phyloP scores from a whole-genome alignment of 2,329 filamentous ascomycete genomes.

The Pseudocercospora eumusae region DNA sequence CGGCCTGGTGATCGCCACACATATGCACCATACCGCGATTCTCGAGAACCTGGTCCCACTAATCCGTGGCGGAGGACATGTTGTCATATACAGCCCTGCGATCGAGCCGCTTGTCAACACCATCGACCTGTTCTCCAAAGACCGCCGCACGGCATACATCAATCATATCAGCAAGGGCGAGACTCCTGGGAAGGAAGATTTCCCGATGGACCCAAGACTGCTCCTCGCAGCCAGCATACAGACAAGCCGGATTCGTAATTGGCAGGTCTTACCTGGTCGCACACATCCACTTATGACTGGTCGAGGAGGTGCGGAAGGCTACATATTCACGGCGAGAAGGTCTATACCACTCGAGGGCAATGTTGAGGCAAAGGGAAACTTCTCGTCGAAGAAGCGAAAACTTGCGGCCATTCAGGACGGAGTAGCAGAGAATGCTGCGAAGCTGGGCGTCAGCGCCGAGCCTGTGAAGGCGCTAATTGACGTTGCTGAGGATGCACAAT shows the following conservation, averaged over 20 bases:
- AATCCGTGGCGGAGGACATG: conserved; percentile 76
- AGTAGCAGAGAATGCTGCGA: not conserved
- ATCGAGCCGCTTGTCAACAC: conserved; percentile 77
- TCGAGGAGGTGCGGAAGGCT: conserved; percentile 84
- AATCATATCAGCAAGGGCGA: conserved; percentile 40
- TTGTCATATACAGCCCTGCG: conserved; percentile 81
- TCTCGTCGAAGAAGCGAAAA: conserved; percentile 61
- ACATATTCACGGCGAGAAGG: conserved; percentile 78
- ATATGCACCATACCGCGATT: conserved; percentile 78
- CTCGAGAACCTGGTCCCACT: conserved; percentile 76
- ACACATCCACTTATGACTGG: conserved; percentile 95
- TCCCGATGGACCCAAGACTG: conserved; percentile 83
- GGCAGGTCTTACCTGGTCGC: conserved; percentile 88
- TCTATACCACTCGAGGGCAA: conserved; percentile 77
- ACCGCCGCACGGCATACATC: conserved; percentile 74
- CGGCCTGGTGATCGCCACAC: conserved; percentile 77
- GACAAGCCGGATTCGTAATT: conserved; percentile 73
- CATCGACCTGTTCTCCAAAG: conserved; percentile 81
- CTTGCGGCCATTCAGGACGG: conserved; percentile 40
- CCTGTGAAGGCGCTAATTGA: not conserved
- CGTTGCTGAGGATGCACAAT: not conserved
- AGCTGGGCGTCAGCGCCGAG: not conserved
- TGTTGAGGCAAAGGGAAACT: conserved; percentile 80
- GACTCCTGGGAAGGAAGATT: conserved; percentile 60
- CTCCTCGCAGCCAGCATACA: conserved; percentile 79